Base-by-base conservation (phyloP, 2,329 filamentous ascomycete species). In the Pseudogymnoascus destructans region DNA sequence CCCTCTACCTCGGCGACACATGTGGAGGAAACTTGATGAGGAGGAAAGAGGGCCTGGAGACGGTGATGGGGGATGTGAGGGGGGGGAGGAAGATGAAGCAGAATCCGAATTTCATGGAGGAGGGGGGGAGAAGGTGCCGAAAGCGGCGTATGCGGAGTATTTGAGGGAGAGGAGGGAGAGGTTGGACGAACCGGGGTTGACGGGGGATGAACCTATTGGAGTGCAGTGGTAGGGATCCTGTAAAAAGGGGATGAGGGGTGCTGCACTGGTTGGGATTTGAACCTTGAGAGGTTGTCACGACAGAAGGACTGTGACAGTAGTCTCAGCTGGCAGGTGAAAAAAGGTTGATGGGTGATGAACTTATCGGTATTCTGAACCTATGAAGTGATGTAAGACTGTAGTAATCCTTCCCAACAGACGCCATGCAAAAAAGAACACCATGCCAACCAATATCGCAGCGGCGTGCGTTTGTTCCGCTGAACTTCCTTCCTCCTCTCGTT, bases 51-150 rank as follows among this genome's bases (percentile, higher is more conserved):
- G 49, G 38, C 5, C 42, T 64, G 2, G 59, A 64, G 35, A 46
- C 46, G 6, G 61, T 61, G n/a, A 55, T 70, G 35, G 61, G 32
- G 15, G 35, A 17, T 17, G 35, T 38, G 35, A 17, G 8, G 8
- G 15, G 35, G 7, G 10, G 19, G 35, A 63, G 67, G 19, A 60
- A 58, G 27, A 62, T 69, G 19, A 63, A 63, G 52, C 68, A 67
- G 8, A 67, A 64, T 27, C 54, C 57, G n/a, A 70, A 66, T 58
- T 70, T 71, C 58, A 60, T 67, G 33, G 67, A 65, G 67, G 69
- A 33, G 57, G 23, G 13, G 61, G 63, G 10, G 61, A 55, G 27
- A 62, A 23, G 13, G 11, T 57, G 8, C 54, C 54, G 5, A 57
- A 57, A 4, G 8, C 5, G 7, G 54, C 13, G 13, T 57, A 57